Base-by-base conservation (phyloP, 371 early-diverging fungal species). In the Mucor plumbeus region DNA sequence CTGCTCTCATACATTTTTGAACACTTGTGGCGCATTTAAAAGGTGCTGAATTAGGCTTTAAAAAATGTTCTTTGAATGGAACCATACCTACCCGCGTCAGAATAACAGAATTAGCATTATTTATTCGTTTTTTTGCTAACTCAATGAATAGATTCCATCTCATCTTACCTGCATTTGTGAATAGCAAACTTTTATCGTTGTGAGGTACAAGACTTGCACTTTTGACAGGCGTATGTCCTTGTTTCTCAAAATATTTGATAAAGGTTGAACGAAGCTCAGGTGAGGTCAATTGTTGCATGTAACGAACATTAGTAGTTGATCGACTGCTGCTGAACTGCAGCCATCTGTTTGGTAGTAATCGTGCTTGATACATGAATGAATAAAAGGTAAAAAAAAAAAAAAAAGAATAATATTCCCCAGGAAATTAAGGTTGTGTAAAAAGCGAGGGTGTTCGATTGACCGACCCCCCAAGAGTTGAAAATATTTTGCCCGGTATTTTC, bases 1-100 rank as follows among this genome's bases (percentile, higher is more conserved):
- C 94, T 15, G 92, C 94, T 36, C 94, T 74, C 75, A 93, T 83
- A 66, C 92, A 92, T 68, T 89, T 89, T 75, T 93, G 94, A 50
- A 88, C 78, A 7, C 88, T 85, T 9, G 90, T 86, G 4, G 90
- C 87, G 53, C 79, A 73, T 43, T 82, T 76, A 66, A 81, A 85
- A 1, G 91, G 91, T 4, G 92, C 89, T 2, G 80, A 65, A 6
- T 68, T 75, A 0, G 94, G 92, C 56, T 87, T 83, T 41, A 86
- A 65, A 71, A 93, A 93, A 64, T 84, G 82, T 40, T 90, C 85
- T 65, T 93, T 93, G 69, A 92, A 91, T 33, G 88, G 92, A 0
- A 91, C 92, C 94, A 92, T 92, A 26, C 94, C 89, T 81, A 65
- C 9, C 26, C 26, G 26, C 36, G 7, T 3, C 31, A 63, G 4